Evolutionary conservation across 352 stramenopile genomes (phyloP), one percentile per base, ranked within the genome.

Genomic region (Globisporangium alternatum): DNA sequence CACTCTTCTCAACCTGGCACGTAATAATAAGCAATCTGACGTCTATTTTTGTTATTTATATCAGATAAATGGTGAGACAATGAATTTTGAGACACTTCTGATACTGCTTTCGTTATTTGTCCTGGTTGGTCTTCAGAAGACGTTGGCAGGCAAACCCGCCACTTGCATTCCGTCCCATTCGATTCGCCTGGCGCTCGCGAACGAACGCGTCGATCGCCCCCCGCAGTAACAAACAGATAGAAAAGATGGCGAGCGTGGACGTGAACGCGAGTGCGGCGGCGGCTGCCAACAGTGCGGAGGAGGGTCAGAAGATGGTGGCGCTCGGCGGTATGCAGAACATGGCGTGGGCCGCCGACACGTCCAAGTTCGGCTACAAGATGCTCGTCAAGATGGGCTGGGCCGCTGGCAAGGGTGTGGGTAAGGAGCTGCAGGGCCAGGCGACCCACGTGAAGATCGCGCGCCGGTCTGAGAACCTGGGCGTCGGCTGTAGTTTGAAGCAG

Each of bases 301-400:
- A 59, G 5, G 64, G 56, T 0, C 64, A 69, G 56, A 60, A 78
- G 69, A 90, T 95, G 84, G 81, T 95, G 62, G 72, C 79, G n/a
- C 49, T 95, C 49, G 86, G 86, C 28, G 86, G 86, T 47, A 89
- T 91, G 75, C 86, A 95, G 72, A 95, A 95, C 73, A 95, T 91
- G 83, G 86, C 84, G 57, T 95, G 86, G 86, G 84, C 86, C 9
- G 71, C 81, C 21, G 92, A 98, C 70, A 91, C 81, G 64, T 92
- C 75, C 78, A 98, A 98, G 75, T 98, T 98, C 59, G 96, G 96
- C 19, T 95, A 91, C 67, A 96, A 97, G 70, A 97, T 99, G 87
- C 85, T 99, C 35, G 71, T 92, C 22, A 98, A 98, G 73, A 98
- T 99, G 95, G 96, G 96, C 68, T 99, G 95, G 94, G 92, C 87